A percentile compares a stretch with the other conserved stretches of the same genome.
These are phyloP conservation scores for Diplotaxis tenuifolia DNA, from an alignment of 345 rosid genomes.

Conservation along the genomic window DNA sequence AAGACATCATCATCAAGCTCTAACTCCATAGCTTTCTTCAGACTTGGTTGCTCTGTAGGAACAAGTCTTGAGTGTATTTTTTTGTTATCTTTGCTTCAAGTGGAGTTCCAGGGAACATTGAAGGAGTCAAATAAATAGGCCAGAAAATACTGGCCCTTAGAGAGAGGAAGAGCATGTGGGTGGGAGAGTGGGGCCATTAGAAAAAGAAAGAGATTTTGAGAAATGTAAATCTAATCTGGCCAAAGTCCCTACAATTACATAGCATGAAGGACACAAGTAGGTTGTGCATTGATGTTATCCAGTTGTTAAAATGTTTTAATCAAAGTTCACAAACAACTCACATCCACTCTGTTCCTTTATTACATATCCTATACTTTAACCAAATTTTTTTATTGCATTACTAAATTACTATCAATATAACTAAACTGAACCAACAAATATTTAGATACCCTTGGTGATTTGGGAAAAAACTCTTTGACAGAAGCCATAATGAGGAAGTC, in stretches of 20 bases:
- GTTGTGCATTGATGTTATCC: slow-evolving; percentile 42
- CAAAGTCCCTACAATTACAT: slow-evolving; percentile 35
- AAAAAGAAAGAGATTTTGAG: slow-evolving; percentile 7
- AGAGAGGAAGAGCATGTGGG: slow-evolving; percentile 35
- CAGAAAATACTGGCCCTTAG: not conserved
- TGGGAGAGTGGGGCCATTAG: slow-evolving; percentile 29
- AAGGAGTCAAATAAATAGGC: slow-evolving; percentile 41
- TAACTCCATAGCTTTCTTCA: slow-evolving; percentile 53
- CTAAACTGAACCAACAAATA: not conserved
- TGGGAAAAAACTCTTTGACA: not conserved
- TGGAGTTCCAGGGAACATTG: slow-evolving; percentile 40
- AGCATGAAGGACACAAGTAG: slow-evolving; percentile 29
- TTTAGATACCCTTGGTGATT: not conserved
- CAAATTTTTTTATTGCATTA: not conserved
- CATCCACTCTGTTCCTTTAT: slow-evolving; percentile 16
- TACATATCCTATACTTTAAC: not conserved
- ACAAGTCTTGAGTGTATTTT: slow-evolving; percentile 5
- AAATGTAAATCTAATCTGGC: slow-evolving; percentile 34
- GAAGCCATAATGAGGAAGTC: not conserved
- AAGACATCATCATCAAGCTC: slow-evolving; percentile 87
- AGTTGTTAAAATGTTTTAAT: slow-evolving; percentile 24
- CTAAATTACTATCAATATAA: not conserved
- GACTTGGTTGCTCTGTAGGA: slow-evolving; percentile 11
- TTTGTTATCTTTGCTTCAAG: slow-evolving; percentile 7
- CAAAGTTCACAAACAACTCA: slow-evolving; percentile 30